Conservation (phyloP, 129 eudicot species). For the Glebionis coronaria region DNA sequence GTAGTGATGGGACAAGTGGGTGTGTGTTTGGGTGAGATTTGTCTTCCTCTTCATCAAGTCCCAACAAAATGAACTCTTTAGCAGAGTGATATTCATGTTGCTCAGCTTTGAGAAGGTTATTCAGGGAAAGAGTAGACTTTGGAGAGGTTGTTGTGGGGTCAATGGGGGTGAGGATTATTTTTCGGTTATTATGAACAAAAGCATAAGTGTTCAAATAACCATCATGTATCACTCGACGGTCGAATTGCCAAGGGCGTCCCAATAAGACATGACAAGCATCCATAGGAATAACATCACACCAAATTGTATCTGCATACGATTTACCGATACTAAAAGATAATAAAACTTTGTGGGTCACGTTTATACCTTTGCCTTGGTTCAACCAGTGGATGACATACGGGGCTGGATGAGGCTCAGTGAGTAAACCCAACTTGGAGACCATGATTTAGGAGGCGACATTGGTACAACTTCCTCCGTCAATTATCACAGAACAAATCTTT, state of each 20-base stretch:
- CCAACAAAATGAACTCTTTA: neutral
- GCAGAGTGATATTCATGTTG: neutral
- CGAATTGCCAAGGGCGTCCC: neutral
- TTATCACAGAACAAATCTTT: neutral
- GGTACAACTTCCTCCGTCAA: neutral
- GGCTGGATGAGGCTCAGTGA: neutral
- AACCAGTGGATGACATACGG: slow-evolving; percentile 5
- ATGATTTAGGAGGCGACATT: neutral
- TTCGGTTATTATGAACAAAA: neutral
- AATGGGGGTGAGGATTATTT: too few relatives aligned
- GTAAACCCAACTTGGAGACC: neutral
- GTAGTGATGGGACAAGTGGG: neutral
- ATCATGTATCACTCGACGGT: neutral
- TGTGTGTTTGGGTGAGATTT: neutral
- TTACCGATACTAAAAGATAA: neutral
- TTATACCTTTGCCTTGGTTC: neutral
- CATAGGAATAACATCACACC: slow-evolving; percentile 7
- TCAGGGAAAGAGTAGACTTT: too few relatives aligned
- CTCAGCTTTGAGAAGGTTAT: neutral
- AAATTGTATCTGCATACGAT: neutral
- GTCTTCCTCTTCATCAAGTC: neutral
- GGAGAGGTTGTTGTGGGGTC: too few relatives aligned
- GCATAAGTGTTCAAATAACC: neutral
- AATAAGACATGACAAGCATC: neutral
- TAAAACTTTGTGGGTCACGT: neutral